Evolutionary conservation across 1,284 basidiomycete genomes (phyloP), one percentile per base, ranked within the genome.

Genomic region (Cutaneotrichosporon sp.): DNA sequence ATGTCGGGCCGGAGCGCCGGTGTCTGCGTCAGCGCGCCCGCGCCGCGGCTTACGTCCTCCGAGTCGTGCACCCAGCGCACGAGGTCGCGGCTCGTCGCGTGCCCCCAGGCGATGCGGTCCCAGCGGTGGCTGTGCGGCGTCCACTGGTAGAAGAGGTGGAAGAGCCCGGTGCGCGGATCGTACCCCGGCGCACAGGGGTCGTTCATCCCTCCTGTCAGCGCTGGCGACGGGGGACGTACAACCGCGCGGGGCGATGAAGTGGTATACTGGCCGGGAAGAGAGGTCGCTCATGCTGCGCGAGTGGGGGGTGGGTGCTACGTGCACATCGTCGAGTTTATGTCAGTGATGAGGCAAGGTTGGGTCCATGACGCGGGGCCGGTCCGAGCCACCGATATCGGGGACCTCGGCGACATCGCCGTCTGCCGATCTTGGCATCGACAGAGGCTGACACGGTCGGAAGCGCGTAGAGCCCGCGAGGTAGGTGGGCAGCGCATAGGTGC

Each of bases 101-200:
- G 64, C 4, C 68, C 68, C 68, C 68, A 70, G 34, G 51, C 42
- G 18, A 70, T 70, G 22, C 65, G 50, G 42, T 54, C 59, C 68
- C 68, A 70, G 3, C 34, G 22, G 36, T 62, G 53, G 45, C 56
- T 54, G 22, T 59, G 25, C 4, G 65, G 64, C n/a, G 57, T 62
- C 68, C 68, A 70, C 52, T 70, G 68, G 52, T 67, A 70, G 54
- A 68, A 67, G 24, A 70, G 60, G 38, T 70, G 68, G 58, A 52
- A 70, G 3, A 47, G 29, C 14, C 61, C 60, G 4, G 68, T 68
- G 22, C 16, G 13, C 2, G 63, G 59, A 20, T 68, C 62, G 54
- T 62, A 67, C 22, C 62, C 60, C 13, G 60, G 67, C 25, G 61
- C 66, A 38, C 66, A 67, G 14, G 66, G 66, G 46, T 67, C 66